Evolutionary conservation across 306 rosid species (phyloP).

Genomic region (Vigna reflexopilosa): DNA sequence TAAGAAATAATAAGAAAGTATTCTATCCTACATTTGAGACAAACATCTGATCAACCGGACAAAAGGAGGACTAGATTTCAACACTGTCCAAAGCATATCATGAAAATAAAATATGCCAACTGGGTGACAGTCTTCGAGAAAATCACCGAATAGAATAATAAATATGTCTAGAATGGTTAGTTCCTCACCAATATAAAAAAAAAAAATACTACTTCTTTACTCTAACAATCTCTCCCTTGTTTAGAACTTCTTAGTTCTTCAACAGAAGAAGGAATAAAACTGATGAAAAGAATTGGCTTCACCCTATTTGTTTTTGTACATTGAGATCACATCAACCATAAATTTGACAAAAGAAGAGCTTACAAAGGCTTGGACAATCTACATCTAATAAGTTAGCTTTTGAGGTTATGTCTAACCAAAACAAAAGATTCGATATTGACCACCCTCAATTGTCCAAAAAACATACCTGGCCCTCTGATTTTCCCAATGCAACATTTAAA

Average conservation of each 20-base stretch:
- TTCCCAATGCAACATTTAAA: neutral
- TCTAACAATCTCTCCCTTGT: constrained; percentile 2
- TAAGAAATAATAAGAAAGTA: too few relatives aligned
- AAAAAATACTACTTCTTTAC: constrained; percentile 19
- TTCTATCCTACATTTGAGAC: too few relatives aligned
- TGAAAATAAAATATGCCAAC: constrained; percentile 22
- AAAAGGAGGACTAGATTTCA: constrained; percentile 23
- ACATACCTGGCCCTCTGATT: neutral
- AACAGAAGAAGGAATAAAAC: neutral
- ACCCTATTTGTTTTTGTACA: neutral
- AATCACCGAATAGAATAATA: neutral
- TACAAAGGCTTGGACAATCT: neutral
- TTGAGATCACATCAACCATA: neutral
- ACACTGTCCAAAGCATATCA: constrained; percentile 9
- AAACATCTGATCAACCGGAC: constrained; percentile 32
- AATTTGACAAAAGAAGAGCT: neutral
- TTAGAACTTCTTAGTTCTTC: neutral
- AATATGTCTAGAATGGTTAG: neutral
- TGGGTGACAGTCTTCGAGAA: constrained; percentile 6
- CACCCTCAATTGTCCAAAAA: neutral
- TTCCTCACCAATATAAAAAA: constrained; percentile 11
- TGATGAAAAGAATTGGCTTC: constrained; percentile 19
- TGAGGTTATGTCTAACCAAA: neutral
- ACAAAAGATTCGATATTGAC: neutral
- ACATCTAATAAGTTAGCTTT: neutral